Evolutionary conservation across 2,329 filamentous ascomycete species (phyloP).

Genomic region (Claviceps sp.): DNA sequence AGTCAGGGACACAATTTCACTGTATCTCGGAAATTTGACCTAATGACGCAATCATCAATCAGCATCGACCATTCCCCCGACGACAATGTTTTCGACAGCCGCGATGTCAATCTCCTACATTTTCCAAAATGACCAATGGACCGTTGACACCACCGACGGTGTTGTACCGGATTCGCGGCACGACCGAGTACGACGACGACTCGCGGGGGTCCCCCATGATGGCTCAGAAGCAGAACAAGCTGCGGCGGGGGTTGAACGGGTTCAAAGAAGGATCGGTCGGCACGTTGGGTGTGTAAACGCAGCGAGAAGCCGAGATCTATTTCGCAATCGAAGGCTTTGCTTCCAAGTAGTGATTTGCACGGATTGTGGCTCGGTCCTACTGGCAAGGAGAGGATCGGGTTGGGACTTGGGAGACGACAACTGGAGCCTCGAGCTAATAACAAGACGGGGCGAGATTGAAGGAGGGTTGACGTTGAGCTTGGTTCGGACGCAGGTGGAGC

Average conservation of each 20-base stretch:
- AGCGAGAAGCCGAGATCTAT: background rate
- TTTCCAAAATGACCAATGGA: constrained; percentile 92
- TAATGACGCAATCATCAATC: constrained; percentile 25
- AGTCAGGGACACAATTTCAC: constrained; percentile 94
- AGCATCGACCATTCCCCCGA: background rate
- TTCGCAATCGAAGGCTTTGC: background rate
- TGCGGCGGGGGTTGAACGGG: constrained; percentile 4
- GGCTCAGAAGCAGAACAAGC: constrained; percentile 8
- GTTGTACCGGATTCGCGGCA: constrained; percentile 74
- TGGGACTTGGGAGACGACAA: constrained; percentile 3
- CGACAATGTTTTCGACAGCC: background rate
- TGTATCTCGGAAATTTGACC: constrained; percentile 96
- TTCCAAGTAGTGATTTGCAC: background rate
- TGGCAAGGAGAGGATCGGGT: constrained; percentile 5
- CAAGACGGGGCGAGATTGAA: constrained; percentile 20
- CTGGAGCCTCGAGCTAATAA: constrained; percentile 4
- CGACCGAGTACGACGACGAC: constrained; percentile 45
- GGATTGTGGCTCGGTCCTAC: background rate
- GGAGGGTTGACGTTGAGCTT: constrained; percentile 23
- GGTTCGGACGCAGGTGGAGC: constrained; percentile 24
- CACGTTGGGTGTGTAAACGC: background rate
- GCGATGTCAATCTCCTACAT: constrained; percentile 41
- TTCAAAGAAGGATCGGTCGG: background rate
- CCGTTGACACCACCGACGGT: constrained; percentile 97
- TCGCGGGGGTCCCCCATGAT: constrained; percentile 44